Conservation (phyloP, 495 filamentous ascomycete genomes). For the Polyplosphaeria fusca region DNA sequence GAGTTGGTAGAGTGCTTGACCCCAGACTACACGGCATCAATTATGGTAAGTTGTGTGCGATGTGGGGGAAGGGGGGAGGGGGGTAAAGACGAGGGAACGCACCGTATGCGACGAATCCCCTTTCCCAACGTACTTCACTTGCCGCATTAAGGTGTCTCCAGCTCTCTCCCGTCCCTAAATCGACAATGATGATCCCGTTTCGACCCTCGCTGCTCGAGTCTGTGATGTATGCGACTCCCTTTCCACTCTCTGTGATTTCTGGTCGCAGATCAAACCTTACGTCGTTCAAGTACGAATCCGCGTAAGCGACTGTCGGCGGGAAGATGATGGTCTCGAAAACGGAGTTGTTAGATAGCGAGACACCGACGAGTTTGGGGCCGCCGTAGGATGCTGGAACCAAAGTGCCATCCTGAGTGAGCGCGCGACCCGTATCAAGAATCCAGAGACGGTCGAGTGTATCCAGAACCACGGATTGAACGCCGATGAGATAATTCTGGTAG, state of each 20-base stretch:
- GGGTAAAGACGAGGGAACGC: too few species aligned
- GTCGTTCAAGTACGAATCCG: constrained; percentile 49
- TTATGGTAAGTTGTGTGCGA: too few species aligned
- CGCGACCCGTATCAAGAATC: constrained; percentile 50
- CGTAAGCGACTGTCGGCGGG: constrained; percentile 42
- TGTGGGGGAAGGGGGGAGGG: too few species aligned
- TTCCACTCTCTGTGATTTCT: constrained; percentile 36
- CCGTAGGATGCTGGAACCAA: constrained; percentile 42
- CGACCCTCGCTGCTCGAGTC: constrained; percentile 45
- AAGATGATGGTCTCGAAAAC: constrained; percentile 49
- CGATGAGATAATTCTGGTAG: constrained; percentile 46
- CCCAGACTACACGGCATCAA: too few species aligned
- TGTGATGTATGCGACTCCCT: constrained; percentile 49
- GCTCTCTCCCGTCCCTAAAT: constrained; percentile 46
- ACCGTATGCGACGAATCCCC: constrained; percentile 43
- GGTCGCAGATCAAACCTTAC: constrained; percentile 48
- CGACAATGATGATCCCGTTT: constrained; percentile 47
- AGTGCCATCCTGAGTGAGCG: constrained; percentile 40
- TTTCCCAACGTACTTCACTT: constrained; percentile 37
- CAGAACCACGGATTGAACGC: constrained; percentile 48
- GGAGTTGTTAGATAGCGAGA: constrained; percentile 42
- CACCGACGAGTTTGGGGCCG: constrained; percentile 47
- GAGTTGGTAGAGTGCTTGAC: constrained; percentile 38
- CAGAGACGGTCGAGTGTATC: constrained; percentile 47
- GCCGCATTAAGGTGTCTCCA: constrained; percentile 47